Evolutionary conservation across 441 rosid genomes (phyloP).

Genomic region (Syzygium syzygioides): DNA sequence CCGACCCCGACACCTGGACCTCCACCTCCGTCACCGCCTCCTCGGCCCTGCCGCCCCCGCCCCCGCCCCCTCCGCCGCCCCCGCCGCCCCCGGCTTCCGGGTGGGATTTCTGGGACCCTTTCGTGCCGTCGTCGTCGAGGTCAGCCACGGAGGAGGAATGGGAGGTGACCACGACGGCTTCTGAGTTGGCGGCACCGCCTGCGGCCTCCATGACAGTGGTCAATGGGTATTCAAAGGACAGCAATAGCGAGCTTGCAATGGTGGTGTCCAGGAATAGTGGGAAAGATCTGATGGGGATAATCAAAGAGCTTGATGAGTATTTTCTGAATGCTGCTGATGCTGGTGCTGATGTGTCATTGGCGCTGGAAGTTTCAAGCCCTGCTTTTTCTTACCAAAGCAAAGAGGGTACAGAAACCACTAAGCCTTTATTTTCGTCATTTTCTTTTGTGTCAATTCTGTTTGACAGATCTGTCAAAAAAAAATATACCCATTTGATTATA

Average conservation of each 20-base stretch:
- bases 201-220: slow-evolving; percentile 37
- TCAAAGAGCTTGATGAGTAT: slow-evolving; percentile 85
- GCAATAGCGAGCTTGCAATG: slow-evolving; percentile 69
- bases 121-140: slow-evolving; percentile 40
- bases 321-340: slow-evolving; percentile 76
- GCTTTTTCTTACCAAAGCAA: slow-evolving; percentile 33
- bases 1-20: slow-evolving; percentile 69
- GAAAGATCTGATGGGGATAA: slow-evolving; percentile 83
- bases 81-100: slow-evolving; percentile 68
- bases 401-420: slow-evolving; percentile 32
- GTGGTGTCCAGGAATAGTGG: slow-evolving; percentile 66
- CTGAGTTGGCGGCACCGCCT: slow-evolving; percentile 33
- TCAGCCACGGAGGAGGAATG: slow-evolving; percentile 59
- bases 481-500: neutral
- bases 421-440: neutral
- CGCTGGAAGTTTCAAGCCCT: slow-evolving; percentile 55
- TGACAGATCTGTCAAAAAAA: neutral
- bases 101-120: slow-evolving; percentile 99
- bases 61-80: slow-evolving; percentile 41
- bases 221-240: slow-evolving; percentile 60
- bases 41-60: slow-evolving; percentile 13
- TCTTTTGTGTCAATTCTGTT: neutral
- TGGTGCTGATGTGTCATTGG: slow-evolving; percentile 54
- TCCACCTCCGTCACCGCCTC: slow-evolving; percentile 38
- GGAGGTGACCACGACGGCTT: slow-evolving; percentile 40